phyloP scores from a whole-genome alignment of 108 stramenopile species.

The Poteriospumella lacustris region DNA sequence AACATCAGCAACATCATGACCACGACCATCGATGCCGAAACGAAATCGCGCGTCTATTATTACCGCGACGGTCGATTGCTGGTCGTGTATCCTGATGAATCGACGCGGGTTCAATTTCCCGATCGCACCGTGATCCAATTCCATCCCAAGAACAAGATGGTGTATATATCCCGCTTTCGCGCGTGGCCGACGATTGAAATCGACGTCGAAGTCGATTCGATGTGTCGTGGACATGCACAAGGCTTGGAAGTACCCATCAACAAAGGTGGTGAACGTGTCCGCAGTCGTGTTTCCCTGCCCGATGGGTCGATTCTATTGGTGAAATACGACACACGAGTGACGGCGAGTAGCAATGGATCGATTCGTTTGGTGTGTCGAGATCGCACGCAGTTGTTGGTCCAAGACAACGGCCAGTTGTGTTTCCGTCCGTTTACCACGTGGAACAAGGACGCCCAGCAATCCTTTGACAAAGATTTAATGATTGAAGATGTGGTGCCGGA shows the following conservation, averaged over 20 bases:
- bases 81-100: not conserved
- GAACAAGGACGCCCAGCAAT: no score
- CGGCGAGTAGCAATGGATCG: constrained; percentile 13
- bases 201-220: constrained; percentile 13
- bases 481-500: no score
- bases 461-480: no score
- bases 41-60: not conserved
- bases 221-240: not conserved
- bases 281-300: not conserved
- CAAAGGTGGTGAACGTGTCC: constrained; percentile 23
- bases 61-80: constrained; percentile 2
- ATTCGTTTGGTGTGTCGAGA: constrained; percentile 7
- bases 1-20: constrained; percentile 6
- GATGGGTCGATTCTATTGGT: not conserved
- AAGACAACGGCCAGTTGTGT: not conserved
- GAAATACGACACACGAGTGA: constrained; percentile 19
- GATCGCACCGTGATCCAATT: not conserved
- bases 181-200: constrained; percentile 10
- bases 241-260: constrained; percentile 23
- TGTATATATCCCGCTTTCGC: not conserved
- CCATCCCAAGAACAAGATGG: not conserved
- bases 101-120: not conserved
- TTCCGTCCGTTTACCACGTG: not conserved
- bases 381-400: not conserved
- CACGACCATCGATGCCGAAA: not conserved